Percentiles rank a stretch among this genome's conserved stretches.
phyloP scores from a whole-genome alignment of 2,329 filamentous ascomycete species.

The Xylariaceae sp. region DNA sequence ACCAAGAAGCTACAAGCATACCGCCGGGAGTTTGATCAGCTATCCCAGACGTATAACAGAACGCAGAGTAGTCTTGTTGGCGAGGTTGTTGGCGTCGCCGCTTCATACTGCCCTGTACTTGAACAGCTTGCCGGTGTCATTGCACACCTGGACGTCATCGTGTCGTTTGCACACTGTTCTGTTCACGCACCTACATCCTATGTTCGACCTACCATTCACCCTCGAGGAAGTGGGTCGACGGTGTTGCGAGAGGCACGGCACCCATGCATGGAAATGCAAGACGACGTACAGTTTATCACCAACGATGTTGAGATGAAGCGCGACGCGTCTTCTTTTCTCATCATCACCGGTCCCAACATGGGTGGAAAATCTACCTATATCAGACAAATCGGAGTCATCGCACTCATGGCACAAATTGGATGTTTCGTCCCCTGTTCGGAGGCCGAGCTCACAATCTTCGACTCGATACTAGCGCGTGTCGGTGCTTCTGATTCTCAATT shows the following conservation, averaged over 20 bases:
- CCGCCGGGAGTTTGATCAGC: slow-evolving; percentile 87
- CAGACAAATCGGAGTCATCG: slow-evolving; percentile 92
- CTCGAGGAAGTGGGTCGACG: slow-evolving; percentile 82
- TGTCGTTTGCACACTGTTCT: slow-evolving; percentile 88
- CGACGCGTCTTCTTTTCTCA: slow-evolving; percentile 80
- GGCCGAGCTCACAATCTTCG: slow-evolving; percentile 92
- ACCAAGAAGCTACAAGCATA: slow-evolving; percentile 75
- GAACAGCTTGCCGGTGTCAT: slow-evolving; percentile 85
- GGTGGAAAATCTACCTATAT: slow-evolving; percentile 99
- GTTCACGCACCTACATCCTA: slow-evolving; percentile 92
- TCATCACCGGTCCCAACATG: slow-evolving; percentile 99
- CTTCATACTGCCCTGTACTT: slow-evolving; percentile 90
- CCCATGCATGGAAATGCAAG: slow-evolving; percentile 97
- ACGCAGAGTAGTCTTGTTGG: slow-evolving; percentile 87
- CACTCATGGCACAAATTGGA: slow-evolving; percentile 93
- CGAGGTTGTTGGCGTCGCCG: slow-evolving; percentile 89
- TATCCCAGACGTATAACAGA: slow-evolving; percentile 90
- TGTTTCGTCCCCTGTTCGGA: slow-evolving; percentile 91
- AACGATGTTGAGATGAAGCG: slow-evolving; percentile 85
- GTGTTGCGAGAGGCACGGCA: slow-evolving; percentile 90
- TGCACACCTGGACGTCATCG: slow-evolving; percentile 90
- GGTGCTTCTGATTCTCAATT: slow-evolving; percentile 95
- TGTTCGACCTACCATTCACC: slow-evolving; percentile 84
- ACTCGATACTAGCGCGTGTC: slow-evolving; percentile 92
- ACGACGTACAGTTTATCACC: slow-evolving; percentile 97